Evolutionary conservation across 2,329 filamentous ascomycete genomes (phyloP), one percentile per base, ranked within the genome.

Genomic region (Raffaelea ambrosiae): DNA sequence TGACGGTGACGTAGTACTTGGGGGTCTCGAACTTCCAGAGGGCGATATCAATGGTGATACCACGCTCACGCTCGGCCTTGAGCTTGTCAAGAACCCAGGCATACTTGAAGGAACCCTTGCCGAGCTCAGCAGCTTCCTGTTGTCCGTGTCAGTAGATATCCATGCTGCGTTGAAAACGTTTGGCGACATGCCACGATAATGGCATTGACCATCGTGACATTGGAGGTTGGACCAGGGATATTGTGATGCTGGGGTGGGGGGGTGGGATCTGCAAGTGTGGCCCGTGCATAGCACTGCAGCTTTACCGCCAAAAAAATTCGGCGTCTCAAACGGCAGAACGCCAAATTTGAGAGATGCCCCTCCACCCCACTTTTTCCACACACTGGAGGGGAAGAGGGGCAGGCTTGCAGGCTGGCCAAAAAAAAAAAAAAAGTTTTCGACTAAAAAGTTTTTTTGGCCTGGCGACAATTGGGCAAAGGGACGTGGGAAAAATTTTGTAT

Each of bases 81-180:
- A 98, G 86, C 81, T 98, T 98, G 89, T 98, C 93, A 72, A 98
- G 84, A 73, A 98, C 93, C 93, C 93, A 97, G 65, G 91, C 93
- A 77, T 98, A 98, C 84, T 98, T 98, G 91, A 98, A 98, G 72
- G 91, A 97, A 80, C 93, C 93, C 86, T 98, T 98, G 72, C 93
- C 93, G 71, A 97, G 81, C 76, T 97, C 89, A 74, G 90, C 89
- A 68, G 93, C 93, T 90, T 96, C 91, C 89, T 94, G 62, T 71
- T 35, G 39, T 43, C 23, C 35, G 51, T 45, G 53, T 50, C 16
- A 31, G 20, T 16, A 3, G 11, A 33, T 9, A 23, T 22, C 10
- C 22, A n/a, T n/a, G 16, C 22, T 22, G n/a, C 22, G n/a, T 16
- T 19, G 26, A 5, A n/a, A n/a, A n/a, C n/a, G n/a, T n/a, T n/a